Evolutionary conservation across 139 green algal genomes (phyloP), one percentile per base, ranked within the genome.

Genomic region (Coelastrella sp.): DNA sequence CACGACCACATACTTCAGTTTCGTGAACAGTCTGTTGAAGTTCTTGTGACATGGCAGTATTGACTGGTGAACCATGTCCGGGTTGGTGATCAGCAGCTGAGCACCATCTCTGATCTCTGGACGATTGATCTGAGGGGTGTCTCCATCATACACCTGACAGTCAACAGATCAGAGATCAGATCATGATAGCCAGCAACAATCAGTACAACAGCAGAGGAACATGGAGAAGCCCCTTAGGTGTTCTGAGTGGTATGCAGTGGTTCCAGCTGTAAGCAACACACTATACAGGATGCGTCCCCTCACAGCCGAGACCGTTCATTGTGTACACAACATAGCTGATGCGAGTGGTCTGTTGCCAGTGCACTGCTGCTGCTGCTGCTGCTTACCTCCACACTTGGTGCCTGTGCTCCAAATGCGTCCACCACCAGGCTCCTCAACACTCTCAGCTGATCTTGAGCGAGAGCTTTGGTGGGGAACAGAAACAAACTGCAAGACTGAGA

Each of bases 61-160:
- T 57, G 87, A 91, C 63, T 23, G 41, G 91, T 99, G 97, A 64
- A 99, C 91, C 97, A 99, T 99, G 94, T 99, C 97, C 0, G 97
- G 97, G 88, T 99, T 99, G 81, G 97, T 98, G 80, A 99, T 91
- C 68, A 93, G 45, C 84, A 98, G 72, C 77, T 93, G 93, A 0
- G 89, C 93, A 7, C 91, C 66, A 0, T 85, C 73, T 1, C 92
- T 84, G 6, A 97, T 85, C 43, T 77, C 86, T 15, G 64, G 21
- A 6, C 94, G 84, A 1, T 91, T 90, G 2, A 25, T 85, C 63
- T 88, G 63, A 7, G 87, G 83, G 2, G 96, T 98, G 93, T 98
- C 96, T 2, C 96, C 96, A 71, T 98, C 96, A 78, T 97, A 98
- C 4, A 72, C 64, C 79, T 78, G 79, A n/a, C n/a, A n/a, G n/a